Conservation (phyloP, 225 moss, liverwort and hornwort species). For the Pleurozium schreberi region DNA sequence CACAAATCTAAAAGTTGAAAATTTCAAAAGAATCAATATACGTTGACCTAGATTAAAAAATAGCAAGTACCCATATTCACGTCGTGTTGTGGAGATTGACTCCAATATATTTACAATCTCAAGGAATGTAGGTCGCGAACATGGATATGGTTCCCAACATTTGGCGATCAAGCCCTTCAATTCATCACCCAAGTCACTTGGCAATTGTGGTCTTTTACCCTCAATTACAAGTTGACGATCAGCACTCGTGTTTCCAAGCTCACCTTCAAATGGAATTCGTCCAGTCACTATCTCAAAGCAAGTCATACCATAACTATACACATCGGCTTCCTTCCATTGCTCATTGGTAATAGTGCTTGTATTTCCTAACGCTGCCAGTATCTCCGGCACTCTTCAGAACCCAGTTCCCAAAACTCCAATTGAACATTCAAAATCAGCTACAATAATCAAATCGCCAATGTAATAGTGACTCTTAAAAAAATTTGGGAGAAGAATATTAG, state of each 20-base stretch:
- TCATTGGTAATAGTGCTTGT: fast-evolving
- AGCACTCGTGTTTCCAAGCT: not conserved
- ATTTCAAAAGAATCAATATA: not conserved
- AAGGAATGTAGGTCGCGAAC: not conserved
- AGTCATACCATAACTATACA: not conserved
- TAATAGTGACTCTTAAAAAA: too few species aligned
- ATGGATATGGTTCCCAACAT: not conserved
- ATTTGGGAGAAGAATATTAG: not conserved
- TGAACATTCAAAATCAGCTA: not conserved
- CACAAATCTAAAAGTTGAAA: not conserved
- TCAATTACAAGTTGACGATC: not conserved
- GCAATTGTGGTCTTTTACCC: not conserved
- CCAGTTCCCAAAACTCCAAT: not conserved
- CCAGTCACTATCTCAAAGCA: not conserved
- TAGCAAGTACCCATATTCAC: fast-evolving
- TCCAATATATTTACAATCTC: not conserved
- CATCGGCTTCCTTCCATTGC: not conserved
- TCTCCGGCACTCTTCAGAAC: not conserved
- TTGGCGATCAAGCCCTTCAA: not conserved
- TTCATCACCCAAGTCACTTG: not conserved
- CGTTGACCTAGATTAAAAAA: fast-evolving
- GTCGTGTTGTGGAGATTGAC: fast-evolving
- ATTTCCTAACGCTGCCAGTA: not conserved
- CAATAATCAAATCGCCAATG: fast-evolving
- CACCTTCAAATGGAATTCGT: not conserved